A percentile compares a stretch with the other conserved stretches of the same genome.
phyloP scores from a whole-genome alignment of 441 rosid species.

The Erodium texanum region DNA sequence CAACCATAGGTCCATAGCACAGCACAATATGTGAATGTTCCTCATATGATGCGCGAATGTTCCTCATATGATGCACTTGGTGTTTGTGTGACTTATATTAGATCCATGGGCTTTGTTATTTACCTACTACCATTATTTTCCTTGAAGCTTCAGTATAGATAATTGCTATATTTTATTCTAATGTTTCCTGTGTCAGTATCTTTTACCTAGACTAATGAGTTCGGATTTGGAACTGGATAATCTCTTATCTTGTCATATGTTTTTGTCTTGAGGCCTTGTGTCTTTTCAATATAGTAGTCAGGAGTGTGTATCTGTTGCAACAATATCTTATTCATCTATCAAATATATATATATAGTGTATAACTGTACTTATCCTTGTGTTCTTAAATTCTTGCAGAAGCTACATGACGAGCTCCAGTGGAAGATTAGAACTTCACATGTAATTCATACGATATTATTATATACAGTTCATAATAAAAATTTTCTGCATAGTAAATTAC shows the following conservation, averaged over 20 bases:
- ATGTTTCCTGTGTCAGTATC: not conserved
- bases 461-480: not conserved
- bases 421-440: slow-evolving; percentile 75
- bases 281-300: not conserved
- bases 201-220: no score
- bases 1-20: not conserved
- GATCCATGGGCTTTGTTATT: not conserved
- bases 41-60: not conserved
- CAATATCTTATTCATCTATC: not conserved
- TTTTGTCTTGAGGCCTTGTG: not conserved
- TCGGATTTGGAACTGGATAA: not conserved
- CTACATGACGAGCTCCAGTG: slow-evolving; percentile 77
- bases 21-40: not conserved
- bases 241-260: not conserved
- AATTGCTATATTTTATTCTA: not conserved
- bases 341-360: slow-evolving; percentile 13
- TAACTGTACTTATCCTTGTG: slow-evolving; percentile 13
- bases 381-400: slow-evolving; percentile 36
- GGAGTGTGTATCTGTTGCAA: not conserved
- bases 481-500: not conserved
- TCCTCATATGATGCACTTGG: not conserved
- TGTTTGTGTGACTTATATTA: not conserved
- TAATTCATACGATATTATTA: slow-evolving; percentile 24
- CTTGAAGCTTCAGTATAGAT: not conserved
- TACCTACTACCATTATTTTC: not conserved